These are phyloP conservation scores for Aspergillus ostianus DNA, from an alignment of 495 filamentous ascomycete genomes.

Conservation along the genomic window DNA sequence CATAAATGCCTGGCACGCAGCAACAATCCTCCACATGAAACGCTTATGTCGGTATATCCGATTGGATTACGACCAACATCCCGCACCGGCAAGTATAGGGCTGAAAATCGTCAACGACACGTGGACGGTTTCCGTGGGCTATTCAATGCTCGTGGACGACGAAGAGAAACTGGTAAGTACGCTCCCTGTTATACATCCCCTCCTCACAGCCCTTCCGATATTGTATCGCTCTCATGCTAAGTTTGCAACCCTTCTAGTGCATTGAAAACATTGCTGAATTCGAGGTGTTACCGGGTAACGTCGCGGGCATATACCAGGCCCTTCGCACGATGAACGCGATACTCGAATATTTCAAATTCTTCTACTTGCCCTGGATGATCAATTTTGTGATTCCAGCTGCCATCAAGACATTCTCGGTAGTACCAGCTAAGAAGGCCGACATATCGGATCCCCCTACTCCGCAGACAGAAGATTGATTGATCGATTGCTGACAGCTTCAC, in stretches of 20 bases:
- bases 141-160: background rate
- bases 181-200: background rate
- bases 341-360: background rate
- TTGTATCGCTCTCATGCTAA: background rate
- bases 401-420: background rate
- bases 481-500: background rate
- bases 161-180: background rate
- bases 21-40: background rate
- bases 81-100: background rate
- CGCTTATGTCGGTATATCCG: background rate
- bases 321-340: background rate
- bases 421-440: background rate
- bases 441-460: background rate
- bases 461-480: background rate
- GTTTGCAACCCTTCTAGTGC: background rate
- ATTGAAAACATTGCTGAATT: background rate
- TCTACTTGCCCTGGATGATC: background rate
- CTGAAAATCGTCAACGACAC: background rate
- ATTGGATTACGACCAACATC: background rate
- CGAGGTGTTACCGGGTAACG: background rate
- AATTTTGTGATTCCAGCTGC: background rate
- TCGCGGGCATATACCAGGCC: background rate
- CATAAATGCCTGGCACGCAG: background rate
- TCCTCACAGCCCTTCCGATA: background rate
- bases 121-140: background rate